phyloP scores from a whole-genome alignment of 2,329 filamentous ascomycete genomes.

The Reticulascus tulasneorum region DNA sequence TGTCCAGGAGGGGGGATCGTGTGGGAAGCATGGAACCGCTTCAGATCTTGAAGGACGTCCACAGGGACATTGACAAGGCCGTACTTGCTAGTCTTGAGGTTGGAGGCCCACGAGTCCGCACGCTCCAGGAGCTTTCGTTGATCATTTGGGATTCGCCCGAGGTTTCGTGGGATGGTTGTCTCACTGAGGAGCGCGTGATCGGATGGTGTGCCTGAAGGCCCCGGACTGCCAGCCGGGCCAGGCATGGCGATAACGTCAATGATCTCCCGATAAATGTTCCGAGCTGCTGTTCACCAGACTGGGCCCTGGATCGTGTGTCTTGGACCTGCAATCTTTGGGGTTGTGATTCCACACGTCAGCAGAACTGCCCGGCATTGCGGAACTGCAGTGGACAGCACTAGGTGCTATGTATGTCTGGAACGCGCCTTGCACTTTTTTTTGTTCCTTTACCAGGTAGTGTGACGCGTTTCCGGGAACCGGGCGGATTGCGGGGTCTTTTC shows the following conservation, averaged over 20 bases:
- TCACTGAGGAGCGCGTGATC: not conserved
- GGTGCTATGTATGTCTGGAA: too few species aligned
- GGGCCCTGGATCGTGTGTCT: too few species aligned
- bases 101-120: conserved; percentile 31
- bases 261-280: too few species aligned
- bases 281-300: too few species aligned
- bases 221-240: conserved; percentile 1
- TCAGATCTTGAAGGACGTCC: conserved; percentile 28
- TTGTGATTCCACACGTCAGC: too few species aligned
- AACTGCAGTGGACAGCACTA: too few species aligned
- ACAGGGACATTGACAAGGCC: conserved; percentile 28
- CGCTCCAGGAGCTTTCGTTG: conserved; percentile 33
- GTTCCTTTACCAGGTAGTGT: too few species aligned
- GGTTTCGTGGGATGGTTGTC: conserved; percentile 18
- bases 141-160: conserved; percentile 30
- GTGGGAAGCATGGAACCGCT: conserved; percentile 13
- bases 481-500: too few species aligned
- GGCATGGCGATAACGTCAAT: conserved; percentile 1
- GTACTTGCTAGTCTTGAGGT: conserved; percentile 18
- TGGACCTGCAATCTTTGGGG: too few species aligned
- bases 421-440: too few species aligned
- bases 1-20: conserved; percentile 12
- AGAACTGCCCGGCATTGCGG: too few species aligned
- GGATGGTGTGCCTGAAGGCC: conserved; percentile 1
- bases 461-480: too few species aligned